phyloP scores from a whole-genome alignment of 495 filamentous ascomycete species.

The Eremomyces bilateralis region DNA sequence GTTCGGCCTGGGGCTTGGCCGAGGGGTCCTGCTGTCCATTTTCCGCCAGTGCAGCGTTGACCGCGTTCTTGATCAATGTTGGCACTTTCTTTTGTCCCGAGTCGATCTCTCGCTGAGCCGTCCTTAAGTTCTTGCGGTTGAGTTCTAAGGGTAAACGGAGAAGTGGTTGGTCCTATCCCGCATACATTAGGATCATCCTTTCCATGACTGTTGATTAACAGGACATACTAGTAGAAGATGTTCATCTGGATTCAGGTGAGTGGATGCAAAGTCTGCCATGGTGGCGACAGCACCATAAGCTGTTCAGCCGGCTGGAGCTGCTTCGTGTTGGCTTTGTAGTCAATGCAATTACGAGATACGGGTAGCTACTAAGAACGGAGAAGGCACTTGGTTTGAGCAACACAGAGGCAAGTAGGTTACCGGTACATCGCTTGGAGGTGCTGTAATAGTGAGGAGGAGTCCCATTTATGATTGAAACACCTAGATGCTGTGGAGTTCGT shows the following conservation, averaged over 20 bases:
- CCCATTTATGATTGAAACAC: no score
- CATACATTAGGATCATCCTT: not conserved
- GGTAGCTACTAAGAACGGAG: no score
- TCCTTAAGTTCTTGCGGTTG: slow-evolving; percentile 79
- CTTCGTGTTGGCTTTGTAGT: no score
- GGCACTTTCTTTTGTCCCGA: slow-evolving; percentile 50
- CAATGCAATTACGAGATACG: no score
- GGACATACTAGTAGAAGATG: slow-evolving; percentile 43
- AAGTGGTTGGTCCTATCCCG: slow-evolving; percentile 69
- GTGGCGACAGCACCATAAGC: no score
- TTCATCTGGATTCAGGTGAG: slow-evolving; percentile 50
- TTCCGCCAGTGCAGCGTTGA: slow-evolving; percentile 33
- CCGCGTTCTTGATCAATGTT: slow-evolving; percentile 43
- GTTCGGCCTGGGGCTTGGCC: slow-evolving; percentile 38
- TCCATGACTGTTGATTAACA: not conserved
- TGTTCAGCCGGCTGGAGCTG: no score
- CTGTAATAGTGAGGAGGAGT: no score
- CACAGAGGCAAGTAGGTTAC: no score
- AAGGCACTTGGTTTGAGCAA: no score
- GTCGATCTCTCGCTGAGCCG: slow-evolving; percentile 62
- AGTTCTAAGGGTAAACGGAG: slow-evolving; percentile 81
- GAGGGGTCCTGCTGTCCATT: slow-evolving; percentile 31
- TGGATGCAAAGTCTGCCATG: slow-evolving; percentile 28
- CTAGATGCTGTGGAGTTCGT: no score
- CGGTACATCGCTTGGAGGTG: no score